Evolutionary conservation across 2,329 filamentous ascomycete genomes (phyloP).

Genomic region (Paraconiothyrium sp.): DNA sequence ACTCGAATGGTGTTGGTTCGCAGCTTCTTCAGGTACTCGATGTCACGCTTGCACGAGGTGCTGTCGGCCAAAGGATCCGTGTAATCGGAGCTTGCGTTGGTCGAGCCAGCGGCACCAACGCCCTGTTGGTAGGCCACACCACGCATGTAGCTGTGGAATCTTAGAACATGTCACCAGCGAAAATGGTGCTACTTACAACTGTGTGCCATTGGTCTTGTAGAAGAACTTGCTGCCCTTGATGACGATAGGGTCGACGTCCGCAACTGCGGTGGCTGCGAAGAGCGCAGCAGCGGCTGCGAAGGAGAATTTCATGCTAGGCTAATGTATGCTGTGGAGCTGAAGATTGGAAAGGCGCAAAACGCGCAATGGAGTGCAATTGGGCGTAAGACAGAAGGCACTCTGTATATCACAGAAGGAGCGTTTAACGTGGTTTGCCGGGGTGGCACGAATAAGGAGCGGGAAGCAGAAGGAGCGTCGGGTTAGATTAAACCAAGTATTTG

Average conservation of each 20-base stretch:
- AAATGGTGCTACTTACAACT: slow-evolving; percentile 59
- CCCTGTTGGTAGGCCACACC: slow-evolving; percentile 97
- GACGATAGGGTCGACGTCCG: slow-evolving; percentile 70
- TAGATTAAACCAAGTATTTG: slow-evolving; percentile 32
- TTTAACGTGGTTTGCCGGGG: slow-evolving; percentile 26
- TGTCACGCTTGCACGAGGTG: slow-evolving; percentile 79
- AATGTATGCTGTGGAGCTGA: slow-evolving; percentile 16
- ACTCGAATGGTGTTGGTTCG: slow-evolving; percentile 94
- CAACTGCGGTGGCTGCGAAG: slow-evolving; percentile 61
- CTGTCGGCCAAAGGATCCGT: slow-evolving; percentile 82
- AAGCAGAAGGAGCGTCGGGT: slow-evolving; percentile 30
- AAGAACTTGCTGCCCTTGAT: slow-evolving; percentile 91
- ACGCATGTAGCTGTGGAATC: slow-evolving; percentile 74
- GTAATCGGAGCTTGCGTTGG: slow-evolving; percentile 66
- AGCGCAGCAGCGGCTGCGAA: slow-evolving; percentile 61
- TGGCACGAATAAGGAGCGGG: slow-evolving; percentile 36
- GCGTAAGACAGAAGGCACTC: slow-evolving; percentile 26
- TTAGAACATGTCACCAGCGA: slow-evolving; percentile 27
- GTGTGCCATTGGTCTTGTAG: slow-evolving; percentile 80
- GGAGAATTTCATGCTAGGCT: slow-evolving; percentile 64
- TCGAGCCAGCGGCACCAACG: slow-evolving; percentile 40
- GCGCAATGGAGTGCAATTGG: slow-evolving; percentile 33
- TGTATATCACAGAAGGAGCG: slow-evolving; percentile 28
- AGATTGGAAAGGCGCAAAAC: slow-evolving; percentile 38
- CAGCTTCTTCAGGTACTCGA: slow-evolving; percentile 80